Evolutionary conservation across 352 stramenopile species (phyloP).

Genomic region (Pythium rhizo-oryzae): DNA sequence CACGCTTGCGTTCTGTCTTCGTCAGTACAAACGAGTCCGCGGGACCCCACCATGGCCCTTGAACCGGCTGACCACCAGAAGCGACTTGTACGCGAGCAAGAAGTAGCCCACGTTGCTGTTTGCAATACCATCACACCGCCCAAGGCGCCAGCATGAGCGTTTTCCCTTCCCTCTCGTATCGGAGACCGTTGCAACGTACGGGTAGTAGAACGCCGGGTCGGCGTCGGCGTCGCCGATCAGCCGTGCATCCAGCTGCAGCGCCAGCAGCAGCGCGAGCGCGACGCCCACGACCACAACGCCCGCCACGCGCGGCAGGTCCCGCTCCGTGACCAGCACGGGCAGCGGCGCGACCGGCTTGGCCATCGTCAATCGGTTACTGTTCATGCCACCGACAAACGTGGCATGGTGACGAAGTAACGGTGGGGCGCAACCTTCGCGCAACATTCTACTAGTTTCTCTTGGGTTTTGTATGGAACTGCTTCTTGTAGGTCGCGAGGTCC

Average conservation of each 20-base stretch:
- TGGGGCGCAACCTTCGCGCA: slow-evolving; percentile 19
- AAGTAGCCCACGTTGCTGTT: slow-evolving; percentile 57
- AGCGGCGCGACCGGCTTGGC: slow-evolving; percentile 29
- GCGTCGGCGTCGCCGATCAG: slow-evolving; percentile 39
- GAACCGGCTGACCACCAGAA: slow-evolving; percentile 59
- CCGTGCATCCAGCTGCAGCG: slow-evolving; percentile 55
- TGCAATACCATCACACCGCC: not conserved
- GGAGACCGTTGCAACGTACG: slow-evolving; percentile 28
- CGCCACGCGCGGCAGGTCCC: slow-evolving; percentile 52
- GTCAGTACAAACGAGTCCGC: not conserved
- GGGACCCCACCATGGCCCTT: slow-evolving; percentile 53
- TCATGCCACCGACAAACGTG: not conserved
- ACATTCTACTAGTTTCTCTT: slow-evolving; percentile 26
- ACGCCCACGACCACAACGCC: slow-evolving; percentile 41
- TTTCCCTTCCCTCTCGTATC: not conserved
- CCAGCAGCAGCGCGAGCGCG: slow-evolving; percentile 36
- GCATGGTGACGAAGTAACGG: slow-evolving; percentile 26
- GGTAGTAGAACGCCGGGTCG: slow-evolving; percentile 57
- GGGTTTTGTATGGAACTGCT: slow-evolving; percentile 34
- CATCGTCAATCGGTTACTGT: too few relatives aligned
- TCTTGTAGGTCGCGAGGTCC: slow-evolving; percentile 59
- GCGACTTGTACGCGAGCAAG: slow-evolving; percentile 48
- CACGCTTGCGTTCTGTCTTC: not conserved
- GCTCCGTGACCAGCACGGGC: slow-evolving; percentile 59
- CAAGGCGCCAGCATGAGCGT: not conserved